Base-by-base conservation (phyloP, 2,329 filamentous ascomycete genomes). In the Arthrobotrys iridis region DNA sequence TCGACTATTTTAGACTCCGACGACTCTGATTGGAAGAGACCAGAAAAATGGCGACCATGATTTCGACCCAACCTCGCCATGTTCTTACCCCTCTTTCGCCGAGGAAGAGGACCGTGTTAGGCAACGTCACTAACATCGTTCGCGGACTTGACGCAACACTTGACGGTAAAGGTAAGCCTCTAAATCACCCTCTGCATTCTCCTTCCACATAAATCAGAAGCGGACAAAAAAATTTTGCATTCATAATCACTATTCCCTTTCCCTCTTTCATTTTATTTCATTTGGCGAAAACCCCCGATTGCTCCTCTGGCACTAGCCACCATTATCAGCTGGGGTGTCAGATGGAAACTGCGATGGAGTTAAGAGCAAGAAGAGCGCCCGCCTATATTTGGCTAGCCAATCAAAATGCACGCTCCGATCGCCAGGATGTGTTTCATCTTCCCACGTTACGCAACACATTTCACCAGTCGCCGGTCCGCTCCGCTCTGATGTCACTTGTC, bases 31-130 rank as follows among this genome's bases (percentile, higher is more conserved):
- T 55, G n/a, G 55, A 59, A 46, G 45, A 52, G 13, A 18, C n/a
- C n/a, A n/a, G 11, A 20, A 43, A 57, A 48, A 74, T 74, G 70
- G 70, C 70, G 45, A 63, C 70, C 43, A 35, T 74, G 20, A 43
- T 74, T 13, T 62, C 60, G 50, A 60, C 52, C 62, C 62, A 59
- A 37, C 68, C 68, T 60, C 66, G 66, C 45, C 66, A 71, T 60
- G 70, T 74, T 13, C 70, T 74, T 66, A 74, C 70, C 70, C 70
- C 70, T 74, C 70, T 74, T 74, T 74, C 70, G 55, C 70, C 70
- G 11, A 74, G 52, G 55, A 41, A 59, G 57, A 46, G 70, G 26
- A 74, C 62, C 35, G 70, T 74, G 37, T 45, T 74, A 40, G 70
- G 70, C 26, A 74, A 74, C 50, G 62, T 67, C 62, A 74, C 70